Evolutionary conservation across 2,329 filamentous ascomycete genomes (phyloP).

Genomic region (Periconia digitata): DNA sequence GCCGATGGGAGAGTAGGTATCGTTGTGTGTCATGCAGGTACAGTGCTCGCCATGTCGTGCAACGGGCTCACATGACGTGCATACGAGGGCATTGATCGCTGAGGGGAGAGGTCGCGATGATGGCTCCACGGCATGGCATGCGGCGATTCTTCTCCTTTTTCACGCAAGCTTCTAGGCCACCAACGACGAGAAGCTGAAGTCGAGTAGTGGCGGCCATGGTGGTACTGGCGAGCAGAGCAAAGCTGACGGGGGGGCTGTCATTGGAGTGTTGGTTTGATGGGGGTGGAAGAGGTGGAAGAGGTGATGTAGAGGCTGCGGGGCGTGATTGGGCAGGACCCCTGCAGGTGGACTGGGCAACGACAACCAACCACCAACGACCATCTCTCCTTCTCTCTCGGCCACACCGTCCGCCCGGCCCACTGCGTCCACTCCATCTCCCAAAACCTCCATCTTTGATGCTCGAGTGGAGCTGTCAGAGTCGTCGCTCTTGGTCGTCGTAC

Average conservation of each 20-base stretch:
- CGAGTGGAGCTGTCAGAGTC: background rate
- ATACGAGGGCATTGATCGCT: background rate
- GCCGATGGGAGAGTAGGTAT: too few relatives aligned
- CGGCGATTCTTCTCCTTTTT: background rate
- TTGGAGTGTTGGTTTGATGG: background rate
- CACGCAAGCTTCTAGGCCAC: too few relatives aligned
- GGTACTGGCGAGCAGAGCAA: background rate
- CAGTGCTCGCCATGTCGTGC: background rate
- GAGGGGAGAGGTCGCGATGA: background rate
- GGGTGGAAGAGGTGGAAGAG: too few relatives aligned
- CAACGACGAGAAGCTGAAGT: too few relatives aligned
- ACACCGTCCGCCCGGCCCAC: background rate
- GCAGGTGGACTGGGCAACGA: background rate
- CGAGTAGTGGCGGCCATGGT: too few relatives aligned
- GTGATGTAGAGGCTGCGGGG: too few relatives aligned
- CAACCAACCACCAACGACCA: background rate
- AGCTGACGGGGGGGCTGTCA: background rate
- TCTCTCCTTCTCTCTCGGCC: background rate
- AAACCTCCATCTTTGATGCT: too few relatives aligned
- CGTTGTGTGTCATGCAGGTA: background rate
- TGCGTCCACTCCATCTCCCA: background rate
- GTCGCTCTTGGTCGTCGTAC: background rate
- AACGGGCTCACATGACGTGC: background rate
- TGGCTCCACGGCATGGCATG: background rate
- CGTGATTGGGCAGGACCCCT: too few relatives aligned